Base-by-base conservation (phyloP, 495 filamentous ascomycete species). In the Penicillium simplicissimum region DNA sequence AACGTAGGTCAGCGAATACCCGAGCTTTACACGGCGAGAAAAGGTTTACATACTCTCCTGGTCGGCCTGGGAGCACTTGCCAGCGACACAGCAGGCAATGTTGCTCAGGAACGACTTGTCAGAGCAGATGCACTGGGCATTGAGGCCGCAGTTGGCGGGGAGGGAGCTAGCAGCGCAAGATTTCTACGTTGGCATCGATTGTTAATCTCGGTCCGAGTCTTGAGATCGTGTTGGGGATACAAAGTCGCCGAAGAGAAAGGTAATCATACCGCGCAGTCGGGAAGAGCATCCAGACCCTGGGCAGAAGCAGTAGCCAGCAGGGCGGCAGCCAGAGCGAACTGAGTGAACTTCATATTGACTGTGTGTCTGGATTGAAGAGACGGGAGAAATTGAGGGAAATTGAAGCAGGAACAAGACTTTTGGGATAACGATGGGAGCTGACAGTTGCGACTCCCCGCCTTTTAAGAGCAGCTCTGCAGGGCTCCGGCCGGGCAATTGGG, bases 51-150 rank as follows among this genome's bases (percentile, higher is more conserved):
- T 78, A 88, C 87, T 70, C 23, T 82, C 40, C 69, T 90, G 84
- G 40, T 90, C 87, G 0, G 71, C 70, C 1, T 59, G 8, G 47
- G 70, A 62, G 74, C 92, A 96, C 10, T 59, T 69, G 3, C 65
- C 68, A 25, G 72, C 68, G 8, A 96, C 78, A 70, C 92, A 96
- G 78, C 88, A 90, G 33, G 85, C 75, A 58, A 95, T 85, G 35
- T 73, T 63, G 37, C 48, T 64, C 59, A 96, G 79, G 78, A 90
- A 90, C 9, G 70, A 68, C 7, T 71, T 64, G 71, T 82, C 76
- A 11, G 60, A 65, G 76, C 92, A 96, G 66, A 93, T 91, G 71
- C 92, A 96, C 38, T 72, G 65, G 61, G 85, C 69, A 59, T 92
- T 83, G 51, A 81, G 66, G 14, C 77, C 73, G 74, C 90, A 93